These are phyloP conservation scores for Aspergillus bertholletiae DNA, from an alignment of 495 filamentous ascomycete species.

Conservation along the genomic window DNA sequence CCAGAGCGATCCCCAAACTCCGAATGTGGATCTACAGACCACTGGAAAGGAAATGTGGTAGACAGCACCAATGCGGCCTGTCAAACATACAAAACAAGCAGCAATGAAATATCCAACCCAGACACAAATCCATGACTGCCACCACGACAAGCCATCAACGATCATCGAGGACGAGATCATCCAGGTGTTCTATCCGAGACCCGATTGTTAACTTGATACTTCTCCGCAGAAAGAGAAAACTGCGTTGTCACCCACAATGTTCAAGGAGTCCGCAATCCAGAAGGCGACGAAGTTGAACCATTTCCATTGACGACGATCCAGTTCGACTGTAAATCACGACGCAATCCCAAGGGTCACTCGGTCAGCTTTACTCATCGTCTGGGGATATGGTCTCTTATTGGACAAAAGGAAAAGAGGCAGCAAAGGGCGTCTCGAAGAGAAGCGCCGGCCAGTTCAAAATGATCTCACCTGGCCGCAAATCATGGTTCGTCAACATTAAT, in stretches of 20 bases:
- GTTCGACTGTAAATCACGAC: constrained; percentile 57
- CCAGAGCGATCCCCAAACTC: constrained; percentile 86
- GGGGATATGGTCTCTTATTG: background rate
- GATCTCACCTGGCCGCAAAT: constrained; percentile 73
- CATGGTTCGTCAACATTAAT: constrained; percentile 87
- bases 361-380: constrained; percentile 12
- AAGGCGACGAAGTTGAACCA: constrained; percentile 88
- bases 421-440: background rate
- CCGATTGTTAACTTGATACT: background rate
- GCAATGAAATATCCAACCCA: constrained; percentile 82
- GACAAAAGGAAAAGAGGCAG: constrained; percentile 5
- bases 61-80: constrained; percentile 82
- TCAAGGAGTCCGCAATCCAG: constrained; percentile 92
- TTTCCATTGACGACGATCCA: constrained; percentile 80
- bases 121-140: constrained; percentile 90
- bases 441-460: background rate
- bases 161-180: constrained; percentile 91
- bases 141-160: constrained; percentile 79
- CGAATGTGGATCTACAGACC: constrained; percentile 69
- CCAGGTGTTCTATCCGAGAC: constrained; percentile 72
- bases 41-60: constrained; percentile 91
- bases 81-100: constrained; percentile 68
- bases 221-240: background rate
- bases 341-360: constrained; percentile 10
- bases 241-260: constrained; percentile 68